Percentiles rank a stretch among this genome's conserved stretches.
Conservation (phyloP, 345 rosid species). For the Carallia brachiata region DNA sequence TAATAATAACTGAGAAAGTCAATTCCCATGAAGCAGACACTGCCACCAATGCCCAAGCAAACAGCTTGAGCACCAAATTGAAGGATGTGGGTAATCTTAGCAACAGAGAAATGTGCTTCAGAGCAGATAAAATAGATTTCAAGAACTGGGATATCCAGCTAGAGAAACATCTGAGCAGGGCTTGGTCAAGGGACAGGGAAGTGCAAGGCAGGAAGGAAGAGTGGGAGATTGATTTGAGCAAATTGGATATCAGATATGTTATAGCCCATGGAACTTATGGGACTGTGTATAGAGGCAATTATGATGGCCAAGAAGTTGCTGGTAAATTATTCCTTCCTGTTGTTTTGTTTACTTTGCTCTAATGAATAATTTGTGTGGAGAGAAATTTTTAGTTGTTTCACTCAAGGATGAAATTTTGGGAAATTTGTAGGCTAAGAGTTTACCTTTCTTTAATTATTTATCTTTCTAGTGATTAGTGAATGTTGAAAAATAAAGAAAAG, state of each 20-base stretch:
- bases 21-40: not conserved
- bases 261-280: slow-evolving; percentile 35
- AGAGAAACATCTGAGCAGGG: slow-evolving; percentile 33
- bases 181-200: slow-evolving; percentile 33
- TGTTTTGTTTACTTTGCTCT: not conserved
- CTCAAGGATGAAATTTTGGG: not conserved
- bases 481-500: no score
- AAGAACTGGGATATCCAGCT: slow-evolving; percentile 36
- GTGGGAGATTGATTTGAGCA: slow-evolving; percentile 33
- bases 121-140: slow-evolving; percentile 36
- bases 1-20: not conserved
- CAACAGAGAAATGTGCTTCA: slow-evolving; percentile 21
- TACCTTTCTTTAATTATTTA: no score
- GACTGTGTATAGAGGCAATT: slow-evolving; percentile 32
- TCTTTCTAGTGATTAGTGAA: no score
- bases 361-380: not conserved
- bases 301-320: slow-evolving; percentile 37
- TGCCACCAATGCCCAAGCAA: not conserved
- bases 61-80: slow-evolving; percentile 11
- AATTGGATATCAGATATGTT: slow-evolving; percentile 27
- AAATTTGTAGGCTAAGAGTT: not conserved
- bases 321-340: slow-evolving; percentile 11
- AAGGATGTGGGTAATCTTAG: slow-evolving; percentile 17
- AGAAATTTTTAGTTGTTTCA: not conserved
- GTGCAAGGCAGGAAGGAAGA: slow-evolving; percentile 20